phyloP scores from a whole-genome alignment of 192 early-diverging fungal genomes.

The Linnemannia exigua region DNA sequence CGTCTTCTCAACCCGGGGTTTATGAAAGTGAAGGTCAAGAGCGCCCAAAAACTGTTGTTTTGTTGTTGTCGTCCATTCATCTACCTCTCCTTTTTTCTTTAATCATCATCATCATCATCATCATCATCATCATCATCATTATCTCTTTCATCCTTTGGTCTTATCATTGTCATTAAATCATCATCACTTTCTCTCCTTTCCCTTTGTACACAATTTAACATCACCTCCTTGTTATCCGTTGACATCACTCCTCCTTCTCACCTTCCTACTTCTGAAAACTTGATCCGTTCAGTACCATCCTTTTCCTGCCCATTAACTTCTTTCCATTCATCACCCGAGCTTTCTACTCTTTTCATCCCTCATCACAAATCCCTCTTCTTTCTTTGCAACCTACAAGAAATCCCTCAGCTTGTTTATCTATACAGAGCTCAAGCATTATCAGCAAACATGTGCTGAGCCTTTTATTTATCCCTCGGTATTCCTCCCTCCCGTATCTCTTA shows the following conservation, averaged over 20 bases:
- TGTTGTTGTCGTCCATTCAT: no score
- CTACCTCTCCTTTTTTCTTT: not conserved
- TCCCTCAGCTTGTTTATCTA: not conserved
- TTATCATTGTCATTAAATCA: not conserved
- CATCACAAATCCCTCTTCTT: not conserved
- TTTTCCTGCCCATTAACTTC: not conserved
- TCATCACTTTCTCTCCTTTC: not conserved
- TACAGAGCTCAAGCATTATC: not conserved
- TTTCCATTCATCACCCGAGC: not conserved
- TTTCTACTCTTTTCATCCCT: not conserved
- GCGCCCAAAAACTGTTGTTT: no score
- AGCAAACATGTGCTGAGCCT: not conserved
- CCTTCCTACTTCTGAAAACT: not conserved
- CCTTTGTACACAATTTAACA: not conserved
- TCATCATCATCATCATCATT: not conserved
- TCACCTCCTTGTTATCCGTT: not conserved
- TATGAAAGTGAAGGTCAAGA: no score
- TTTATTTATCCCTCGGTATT: not conserved
- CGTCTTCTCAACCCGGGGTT: not conserved
- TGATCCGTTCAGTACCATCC: not conserved
- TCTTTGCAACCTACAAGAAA: not conserved
- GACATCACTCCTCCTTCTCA: not conserved
- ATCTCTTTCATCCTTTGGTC: not conserved
- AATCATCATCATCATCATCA: not conserved
- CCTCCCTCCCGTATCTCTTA: not conserved